These are phyloP conservation scores for Candida germanica DNA, from an alignment of 805 yeast genomes.

Conservation along the genomic window DNA sequence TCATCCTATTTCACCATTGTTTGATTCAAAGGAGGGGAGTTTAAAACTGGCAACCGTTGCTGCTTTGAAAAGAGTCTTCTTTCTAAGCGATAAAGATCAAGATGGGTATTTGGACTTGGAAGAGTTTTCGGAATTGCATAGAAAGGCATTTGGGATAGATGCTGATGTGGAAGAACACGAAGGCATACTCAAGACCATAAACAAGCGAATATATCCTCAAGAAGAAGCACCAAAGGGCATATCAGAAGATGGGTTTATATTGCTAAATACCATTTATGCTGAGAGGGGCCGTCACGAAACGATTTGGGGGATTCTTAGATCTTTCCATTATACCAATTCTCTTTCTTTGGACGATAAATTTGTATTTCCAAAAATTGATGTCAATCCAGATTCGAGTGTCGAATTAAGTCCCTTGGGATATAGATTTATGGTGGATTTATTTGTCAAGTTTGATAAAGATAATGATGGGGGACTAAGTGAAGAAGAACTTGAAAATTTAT, in stretches of 20 bases:
- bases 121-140: conserved; percentile 70
- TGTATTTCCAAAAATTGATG: conserved; percentile 75
- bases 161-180: conserved; percentile 34
- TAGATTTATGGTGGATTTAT: conserved; percentile 85
- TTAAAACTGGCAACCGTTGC: conserved; percentile 72
- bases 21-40: conserved; percentile 84
- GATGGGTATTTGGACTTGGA: conserved; percentile 74
- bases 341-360: conserved; percentile 77
- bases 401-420: conserved; percentile 93
- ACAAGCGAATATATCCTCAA: conserved; percentile 29
- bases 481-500: conserved; percentile 62
- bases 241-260: conserved; percentile 70
- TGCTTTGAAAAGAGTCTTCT: conserved; percentile 79
- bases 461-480: conserved; percentile 94
- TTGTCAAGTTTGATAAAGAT: conserved; percentile 84
- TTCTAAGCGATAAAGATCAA: conserved; percentile 85
- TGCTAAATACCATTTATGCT: conserved; percentile 76
- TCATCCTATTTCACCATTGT: conserved; percentile 89
- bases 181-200: conserved; percentile 33
- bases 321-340: conserved; percentile 90
- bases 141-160: conserved; percentile 64
- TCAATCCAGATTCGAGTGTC: conserved; percentile 72
- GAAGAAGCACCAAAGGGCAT: conserved; percentile 48
- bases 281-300: conserved; percentile 95
- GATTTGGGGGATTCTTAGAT: conserved; percentile 88